Evolutionary conservation across 345 rosid species (phyloP).

Genomic region (Reutealis trisperma): DNA sequence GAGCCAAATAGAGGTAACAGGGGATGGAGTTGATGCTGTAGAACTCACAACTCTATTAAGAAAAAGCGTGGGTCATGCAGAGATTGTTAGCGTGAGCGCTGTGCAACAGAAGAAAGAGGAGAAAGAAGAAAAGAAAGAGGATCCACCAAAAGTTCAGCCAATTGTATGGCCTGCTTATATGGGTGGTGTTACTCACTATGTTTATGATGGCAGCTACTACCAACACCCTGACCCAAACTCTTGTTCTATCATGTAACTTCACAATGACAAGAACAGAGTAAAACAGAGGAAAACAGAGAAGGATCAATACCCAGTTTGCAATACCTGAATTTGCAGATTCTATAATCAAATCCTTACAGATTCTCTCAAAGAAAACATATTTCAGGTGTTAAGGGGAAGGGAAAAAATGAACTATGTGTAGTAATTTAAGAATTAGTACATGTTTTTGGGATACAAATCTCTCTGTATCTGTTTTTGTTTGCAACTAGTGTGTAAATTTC

Average conservation of each 20-base stretch:
- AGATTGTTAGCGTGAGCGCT: conserved; percentile 36
- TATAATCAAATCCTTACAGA: too few relatives aligned
- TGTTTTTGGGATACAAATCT: too few relatives aligned
- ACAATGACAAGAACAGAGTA: neutral
- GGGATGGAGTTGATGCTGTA: conserved; percentile 48
- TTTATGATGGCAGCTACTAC: neutral
- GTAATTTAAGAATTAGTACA: too few relatives aligned
- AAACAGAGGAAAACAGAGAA: neutral
- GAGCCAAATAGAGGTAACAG: conserved; percentile 53
- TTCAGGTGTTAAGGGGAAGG: too few relatives aligned
- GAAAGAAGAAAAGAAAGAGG: neutral
- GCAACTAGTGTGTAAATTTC: too few relatives aligned
- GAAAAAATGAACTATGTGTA: too few relatives aligned
- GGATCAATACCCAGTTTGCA: too few relatives aligned
- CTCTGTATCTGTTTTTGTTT: too few relatives aligned
- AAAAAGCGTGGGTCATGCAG: conserved; percentile 43
- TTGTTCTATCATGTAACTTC: neutral
- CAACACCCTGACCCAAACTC: neutral
- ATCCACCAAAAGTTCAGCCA: neutral
- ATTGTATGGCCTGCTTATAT: neutral
- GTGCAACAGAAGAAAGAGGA: neutral
- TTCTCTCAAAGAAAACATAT: too few relatives aligned
- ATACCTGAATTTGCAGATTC: too few relatives aligned
- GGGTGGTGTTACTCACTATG: neutral
- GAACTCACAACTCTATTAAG: conserved; percentile 28